Evolutionary conservation across 306 rosid species (phyloP).

Genomic region (Cucurbita argyrosperma): DNA sequence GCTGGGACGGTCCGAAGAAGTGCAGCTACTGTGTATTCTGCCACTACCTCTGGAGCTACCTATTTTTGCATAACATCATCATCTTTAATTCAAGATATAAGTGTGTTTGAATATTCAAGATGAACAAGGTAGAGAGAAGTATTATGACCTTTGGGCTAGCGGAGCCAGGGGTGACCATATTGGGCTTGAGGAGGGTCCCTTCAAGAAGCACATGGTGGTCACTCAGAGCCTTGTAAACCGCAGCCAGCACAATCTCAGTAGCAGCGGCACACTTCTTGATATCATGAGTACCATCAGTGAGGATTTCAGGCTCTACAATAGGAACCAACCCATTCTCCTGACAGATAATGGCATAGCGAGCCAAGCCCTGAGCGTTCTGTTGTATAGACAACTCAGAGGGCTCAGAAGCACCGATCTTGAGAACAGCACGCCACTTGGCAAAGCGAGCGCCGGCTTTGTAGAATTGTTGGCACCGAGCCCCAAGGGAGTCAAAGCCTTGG

Average conservation of each 20-base stretch:
- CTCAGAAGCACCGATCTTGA: slow-evolving; percentile 58
- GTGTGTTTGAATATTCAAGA: background rate
- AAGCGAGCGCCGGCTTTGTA: slow-evolving; percentile 86
- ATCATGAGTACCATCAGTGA: slow-evolving; percentile 72
- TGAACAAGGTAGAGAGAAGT: background rate
- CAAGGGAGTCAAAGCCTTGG: slow-evolving; percentile 75
- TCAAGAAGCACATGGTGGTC: slow-evolving; percentile 89
- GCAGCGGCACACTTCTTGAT: slow-evolving; percentile 65
- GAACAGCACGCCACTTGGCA: slow-evolving; percentile 86
- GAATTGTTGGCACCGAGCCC: slow-evolving; percentile 58
- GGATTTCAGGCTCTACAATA: slow-evolving; percentile 83
- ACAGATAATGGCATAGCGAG: slow-evolving; percentile 81
- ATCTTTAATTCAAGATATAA: background rate
- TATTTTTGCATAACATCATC: slow-evolving; percentile 3
- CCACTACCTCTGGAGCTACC: slow-evolving; percentile 65
- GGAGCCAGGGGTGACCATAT: slow-evolving; percentile 90
- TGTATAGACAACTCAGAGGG: slow-evolving; percentile 72
- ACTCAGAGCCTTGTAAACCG: slow-evolving; percentile 74
- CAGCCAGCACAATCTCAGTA: slow-evolving; percentile 64
- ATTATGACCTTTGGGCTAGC: slow-evolving; percentile 57
- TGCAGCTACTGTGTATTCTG: slow-evolving; percentile 58
- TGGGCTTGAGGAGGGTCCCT: slow-evolving; percentile 86
- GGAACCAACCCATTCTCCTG: slow-evolving; percentile 92
- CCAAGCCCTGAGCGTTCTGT: slow-evolving; percentile 88
- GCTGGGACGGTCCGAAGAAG: slow-evolving; percentile 75